Conservation (phyloP, 345 rosid genomes). For the Pseudoturritis turrita region DNA sequence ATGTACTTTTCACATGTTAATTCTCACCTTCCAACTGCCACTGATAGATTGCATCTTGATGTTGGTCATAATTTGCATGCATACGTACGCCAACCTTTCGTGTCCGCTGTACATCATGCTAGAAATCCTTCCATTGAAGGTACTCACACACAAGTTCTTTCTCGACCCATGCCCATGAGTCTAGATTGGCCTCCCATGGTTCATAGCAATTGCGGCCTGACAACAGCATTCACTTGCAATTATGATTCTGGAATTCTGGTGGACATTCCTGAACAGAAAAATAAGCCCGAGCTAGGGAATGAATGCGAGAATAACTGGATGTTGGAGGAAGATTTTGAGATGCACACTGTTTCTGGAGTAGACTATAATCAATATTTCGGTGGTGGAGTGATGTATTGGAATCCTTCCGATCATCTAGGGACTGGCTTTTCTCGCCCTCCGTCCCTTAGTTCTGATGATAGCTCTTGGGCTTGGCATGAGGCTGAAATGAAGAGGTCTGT, state of each 20-base stretch:
- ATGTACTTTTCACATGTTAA: conserved; percentile 66
- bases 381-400: conserved; percentile 99
- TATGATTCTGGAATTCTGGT: conserved; percentile 65
- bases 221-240: conserved; percentile 61
- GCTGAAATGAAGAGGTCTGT: conserved; percentile 94
- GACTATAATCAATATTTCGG: conserved; percentile 95
- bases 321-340: conserved; percentile 90
- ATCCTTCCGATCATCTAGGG: conserved; percentile 83
- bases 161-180: conserved; percentile 83
- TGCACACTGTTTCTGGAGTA: conserved; percentile 72
- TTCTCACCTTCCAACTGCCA: conserved; percentile 78
- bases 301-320: conserved; percentile 84
- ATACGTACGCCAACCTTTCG: conserved; percentile 68
- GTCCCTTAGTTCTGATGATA: conserved; percentile 97
- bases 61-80: conserved; percentile 84
- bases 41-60: conserved; percentile 94
- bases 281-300: conserved; percentile 47
- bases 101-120: conserved; percentile 65
- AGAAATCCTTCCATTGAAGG: conserved; percentile 65
- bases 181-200: conserved; percentile 98
- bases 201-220: conserved; percentile 60
- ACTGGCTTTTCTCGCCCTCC: conserved; percentile 92
- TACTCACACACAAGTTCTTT: conserved; percentile 54
- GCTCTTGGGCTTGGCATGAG: conserved; percentile 96
- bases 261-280: conserved; percentile 64